phyloP scores from a whole-genome alignment of 129 eudicot genomes.

The Chrysanthemum seticuspe region DNA sequence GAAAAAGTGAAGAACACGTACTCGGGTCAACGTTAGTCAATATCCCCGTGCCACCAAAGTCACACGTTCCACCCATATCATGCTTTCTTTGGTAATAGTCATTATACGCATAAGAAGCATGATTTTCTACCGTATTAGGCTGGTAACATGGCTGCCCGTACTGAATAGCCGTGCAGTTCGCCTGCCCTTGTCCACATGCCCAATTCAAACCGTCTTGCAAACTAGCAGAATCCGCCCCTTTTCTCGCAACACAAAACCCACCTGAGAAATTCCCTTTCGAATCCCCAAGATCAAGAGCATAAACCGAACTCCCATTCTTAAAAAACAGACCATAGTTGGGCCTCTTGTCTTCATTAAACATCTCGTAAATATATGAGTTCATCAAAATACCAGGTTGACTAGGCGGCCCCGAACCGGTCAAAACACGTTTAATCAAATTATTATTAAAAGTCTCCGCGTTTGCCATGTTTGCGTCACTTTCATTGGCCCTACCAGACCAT shows the following conservation, averaged over 20 bases:
- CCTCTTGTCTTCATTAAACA: conserved; percentile 53
- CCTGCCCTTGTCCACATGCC: conserved; percentile 47
- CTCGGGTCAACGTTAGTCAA: conserved; percentile 35
- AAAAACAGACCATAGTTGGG: conserved; percentile 62
- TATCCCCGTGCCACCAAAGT: conserved; percentile 37
- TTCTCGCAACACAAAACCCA: conserved; percentile 36
- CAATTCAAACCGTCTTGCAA: conserved; percentile 36
- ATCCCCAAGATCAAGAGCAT: conserved; percentile 40
- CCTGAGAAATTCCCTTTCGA: conserved; percentile 17
- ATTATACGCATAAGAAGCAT: conserved; percentile 45
- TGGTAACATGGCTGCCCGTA: conserved; percentile 33
- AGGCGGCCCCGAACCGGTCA: conserved; percentile 62
- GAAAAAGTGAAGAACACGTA: conserved; percentile 17
- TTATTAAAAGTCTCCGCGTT: conserved; percentile 62
- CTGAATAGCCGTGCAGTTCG: conserved; percentile 39
- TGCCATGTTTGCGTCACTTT: conserved; percentile 59
- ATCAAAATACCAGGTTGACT: conserved; percentile 52
- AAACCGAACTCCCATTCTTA: conserved; percentile 59
- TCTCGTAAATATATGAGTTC: conserved; percentile 54
- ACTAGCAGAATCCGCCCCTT: conserved; percentile 25
- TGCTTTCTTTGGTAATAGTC: conserved; percentile 43
- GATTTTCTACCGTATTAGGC: conserved; percentile 39
- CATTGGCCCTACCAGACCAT: conserved; percentile 55
- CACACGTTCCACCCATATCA: conserved; percentile 36
- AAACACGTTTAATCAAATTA: conserved; percentile 55